Base-by-base conservation (phyloP, 805 yeast genomes). In the Pichia phayaonensis region DNA sequence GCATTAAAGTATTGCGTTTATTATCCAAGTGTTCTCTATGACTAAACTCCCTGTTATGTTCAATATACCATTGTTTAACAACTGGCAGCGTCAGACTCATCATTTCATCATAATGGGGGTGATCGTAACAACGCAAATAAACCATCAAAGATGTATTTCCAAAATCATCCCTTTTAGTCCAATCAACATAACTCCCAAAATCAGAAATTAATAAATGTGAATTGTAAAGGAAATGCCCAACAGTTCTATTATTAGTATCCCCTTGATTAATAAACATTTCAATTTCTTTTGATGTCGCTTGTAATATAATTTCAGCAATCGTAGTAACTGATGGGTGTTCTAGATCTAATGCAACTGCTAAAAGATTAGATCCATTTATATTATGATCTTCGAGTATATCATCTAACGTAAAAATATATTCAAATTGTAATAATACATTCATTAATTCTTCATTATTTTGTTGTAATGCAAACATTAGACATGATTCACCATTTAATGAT, bases 131-230 rank as follows among this genome's bases (percentile, higher is more conserved):
- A 49, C 96, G 69, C 55, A 88, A 81, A 3, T 87, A 66, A 2
- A 88, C 76, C 64, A 85, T 80, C 11, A 92, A 67, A 0, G 97
- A 95, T 0, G 97, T 87, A 57, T 86, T 87, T 0, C 83, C 79
- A 52, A 76, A 79, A 13, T 59, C 54, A 61, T 90, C 97, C 47
- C 75, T 75, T 15, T 66, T 62, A 8, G 70, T 72, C 97, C 97
- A 92, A 58, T 86, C 73, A 6, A 90, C 68, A 42, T 70, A 74
- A 1, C 62, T 62, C 0, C 95, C 95, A 12, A 89, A 62, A 16
- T 59, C 61, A 1, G 68, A 61, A 15, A 88, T 74, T 0, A 86
- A 64, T 2, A 72, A 67, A 21, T 75, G 68, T 44, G 80, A 73
- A 56, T 83, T 81, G 54, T 81, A 79, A 18, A 89, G 62, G 56